Conservation (phyloP, 2,329 filamentous ascomycete genomes). For the Endothia cerciana region DNA sequence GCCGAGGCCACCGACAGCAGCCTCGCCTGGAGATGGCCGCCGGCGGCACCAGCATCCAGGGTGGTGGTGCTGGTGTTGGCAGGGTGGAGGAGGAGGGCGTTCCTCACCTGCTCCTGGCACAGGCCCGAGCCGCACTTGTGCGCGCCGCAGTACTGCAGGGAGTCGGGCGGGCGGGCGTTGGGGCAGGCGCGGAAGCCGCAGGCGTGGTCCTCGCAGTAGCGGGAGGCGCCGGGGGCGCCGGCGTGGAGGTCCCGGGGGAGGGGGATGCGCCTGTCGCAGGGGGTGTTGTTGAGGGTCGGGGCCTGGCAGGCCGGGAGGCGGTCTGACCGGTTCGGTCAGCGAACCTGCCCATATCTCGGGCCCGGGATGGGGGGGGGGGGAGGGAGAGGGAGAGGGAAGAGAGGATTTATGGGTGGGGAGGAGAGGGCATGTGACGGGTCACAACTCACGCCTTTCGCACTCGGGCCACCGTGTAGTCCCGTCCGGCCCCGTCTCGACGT, state of each 20-base stretch:
- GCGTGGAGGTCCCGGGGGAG: neutral
- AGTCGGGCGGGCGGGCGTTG: conserved; percentile 19
- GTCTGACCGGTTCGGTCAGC: conserved; percentile 15
- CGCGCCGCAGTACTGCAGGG: conserved; percentile 32
- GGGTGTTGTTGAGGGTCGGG: conserved; percentile 7
- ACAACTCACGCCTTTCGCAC: conserved; percentile 20
- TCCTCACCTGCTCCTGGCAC: conserved; percentile 30
- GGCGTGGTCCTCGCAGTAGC: conserved; percentile 27
- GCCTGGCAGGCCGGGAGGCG: conserved; percentile 24
- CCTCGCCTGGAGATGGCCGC: neutral
- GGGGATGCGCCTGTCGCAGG: conserved; percentile 19
- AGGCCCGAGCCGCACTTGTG: conserved; percentile 34
- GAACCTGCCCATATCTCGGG: too few relatives aligned
- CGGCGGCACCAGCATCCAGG: neutral
- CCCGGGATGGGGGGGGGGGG: too few relatives aligned
- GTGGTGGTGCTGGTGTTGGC: neutral
- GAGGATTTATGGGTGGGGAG: neutral
- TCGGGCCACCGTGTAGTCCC: conserved; percentile 11
- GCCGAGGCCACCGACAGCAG: conserved; percentile 7
- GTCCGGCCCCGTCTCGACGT: conserved; percentile 19
- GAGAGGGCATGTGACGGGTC: neutral
- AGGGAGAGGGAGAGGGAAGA: neutral
- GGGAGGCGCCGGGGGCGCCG: neutral
- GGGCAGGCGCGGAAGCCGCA: conserved; percentile 27
- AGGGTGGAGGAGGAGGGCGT: conserved; percentile 15